Conservation (phyloP, 2,329 filamentous ascomycete genomes). For the Cryphonectria carpinicola region DNA sequence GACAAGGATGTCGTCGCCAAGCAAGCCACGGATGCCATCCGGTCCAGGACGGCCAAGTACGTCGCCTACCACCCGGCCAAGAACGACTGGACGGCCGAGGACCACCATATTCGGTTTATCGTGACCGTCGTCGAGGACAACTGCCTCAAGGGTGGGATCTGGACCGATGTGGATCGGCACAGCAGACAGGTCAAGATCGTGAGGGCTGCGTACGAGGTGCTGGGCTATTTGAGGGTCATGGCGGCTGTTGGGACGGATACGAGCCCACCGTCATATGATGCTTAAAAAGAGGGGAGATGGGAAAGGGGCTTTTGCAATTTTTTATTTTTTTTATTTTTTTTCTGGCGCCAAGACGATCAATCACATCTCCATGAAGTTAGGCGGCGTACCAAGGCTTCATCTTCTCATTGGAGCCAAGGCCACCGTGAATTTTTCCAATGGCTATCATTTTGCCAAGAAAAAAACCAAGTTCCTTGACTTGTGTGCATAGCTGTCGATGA, state of each 20-base stretch:
- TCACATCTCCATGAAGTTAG: not conserved
- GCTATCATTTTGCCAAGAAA: not conserved
- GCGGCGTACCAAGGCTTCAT: not conserved
- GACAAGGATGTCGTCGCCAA: slow-evolving; percentile 40
- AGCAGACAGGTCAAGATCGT: slow-evolving; percentile 38
- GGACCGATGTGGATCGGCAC: slow-evolving; percentile 40
- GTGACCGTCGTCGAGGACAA: slow-evolving; percentile 42
- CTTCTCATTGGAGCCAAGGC: not conserved
- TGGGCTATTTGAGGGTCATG: slow-evolving; percentile 39
- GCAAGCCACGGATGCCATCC: slow-evolving; percentile 39
- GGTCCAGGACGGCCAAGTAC: slow-evolving; percentile 36
- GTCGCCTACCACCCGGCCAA: slow-evolving; percentile 44
- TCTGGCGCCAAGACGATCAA: not conserved
- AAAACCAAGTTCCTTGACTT: not conserved
- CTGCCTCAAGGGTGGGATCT: slow-evolving; percentile 37
- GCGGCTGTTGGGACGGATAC: slow-evolving; percentile 29
- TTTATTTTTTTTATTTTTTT: not conserved
- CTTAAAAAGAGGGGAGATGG: not conserved
- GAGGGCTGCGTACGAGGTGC: slow-evolving; percentile 43
- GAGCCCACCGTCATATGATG: slow-evolving; percentile 37
- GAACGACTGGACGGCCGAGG: slow-evolving; percentile 40
- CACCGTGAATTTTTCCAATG: not conserved
- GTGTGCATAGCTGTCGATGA: not conserved
- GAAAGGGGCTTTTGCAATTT: not conserved
- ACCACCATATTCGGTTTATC: slow-evolving; percentile 46